These are phyloP conservation scores for Verbascum thapsus DNA, from an alignment of 257 asterid genomes.

Conservation along the genomic window DNA sequence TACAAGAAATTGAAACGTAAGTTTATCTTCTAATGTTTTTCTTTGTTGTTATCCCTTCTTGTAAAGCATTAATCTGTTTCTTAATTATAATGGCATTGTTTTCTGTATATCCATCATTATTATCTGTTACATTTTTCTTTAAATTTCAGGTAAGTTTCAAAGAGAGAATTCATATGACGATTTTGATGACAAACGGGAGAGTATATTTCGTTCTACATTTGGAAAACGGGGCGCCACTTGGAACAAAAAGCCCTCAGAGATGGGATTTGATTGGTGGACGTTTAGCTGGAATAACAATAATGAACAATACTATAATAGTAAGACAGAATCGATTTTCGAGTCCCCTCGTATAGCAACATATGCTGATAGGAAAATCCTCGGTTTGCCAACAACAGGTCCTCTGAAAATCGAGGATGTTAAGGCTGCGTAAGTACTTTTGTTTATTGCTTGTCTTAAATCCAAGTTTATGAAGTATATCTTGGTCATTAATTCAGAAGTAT, in stretches of 20 bases:
- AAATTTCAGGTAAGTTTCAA: constrained; percentile 53
- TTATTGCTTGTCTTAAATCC: constrained; percentile 2
- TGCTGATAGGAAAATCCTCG: constrained; percentile 69
- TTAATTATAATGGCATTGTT: background rate
- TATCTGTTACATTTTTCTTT: background rate
- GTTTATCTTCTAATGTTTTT: constrained; percentile 39
- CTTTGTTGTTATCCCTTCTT: too few relatives aligned
- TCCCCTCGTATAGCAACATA: constrained; percentile 39
- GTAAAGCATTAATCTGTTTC: background rate
- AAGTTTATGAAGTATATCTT: constrained; percentile 10
- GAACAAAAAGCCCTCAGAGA: constrained; percentile 47
- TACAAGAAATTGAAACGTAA: constrained; percentile 62
- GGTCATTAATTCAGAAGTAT: background rate
- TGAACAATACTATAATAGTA: constrained; percentile 43
- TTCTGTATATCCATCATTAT: constrained; percentile 6
- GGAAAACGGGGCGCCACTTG: constrained; percentile 56
- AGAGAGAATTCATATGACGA: constrained; percentile 42
- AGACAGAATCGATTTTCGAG: constrained; percentile 37
- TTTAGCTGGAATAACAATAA: constrained; percentile 40
- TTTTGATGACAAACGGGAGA: constrained; percentile 44
- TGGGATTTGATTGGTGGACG: constrained; percentile 51
- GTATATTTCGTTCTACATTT: constrained; percentile 57
- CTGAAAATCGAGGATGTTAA: constrained; percentile 77
- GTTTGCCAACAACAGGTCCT: constrained; percentile 72
- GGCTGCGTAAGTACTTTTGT: constrained; percentile 72